Evolutionary conservation across 208 protist species (phyloP), one percentile per base, ranked within the genome.

Genomic region (Herpetomonas samuelpessoai): DNA sequence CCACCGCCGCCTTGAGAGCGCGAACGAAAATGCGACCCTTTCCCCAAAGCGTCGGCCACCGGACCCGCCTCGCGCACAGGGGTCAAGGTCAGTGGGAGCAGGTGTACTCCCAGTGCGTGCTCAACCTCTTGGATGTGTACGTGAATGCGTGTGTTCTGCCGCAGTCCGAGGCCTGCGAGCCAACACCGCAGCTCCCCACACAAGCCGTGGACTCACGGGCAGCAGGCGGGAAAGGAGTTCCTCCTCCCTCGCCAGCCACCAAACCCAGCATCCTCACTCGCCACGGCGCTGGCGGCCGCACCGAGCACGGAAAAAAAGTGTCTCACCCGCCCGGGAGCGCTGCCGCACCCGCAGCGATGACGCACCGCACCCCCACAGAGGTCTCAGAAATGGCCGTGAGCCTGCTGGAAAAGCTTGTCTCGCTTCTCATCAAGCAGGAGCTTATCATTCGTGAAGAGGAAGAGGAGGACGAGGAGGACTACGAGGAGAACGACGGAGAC

Each of bases 61-160:
- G 35, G 35, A 6, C 6, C 9, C 35, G 35, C 14, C n/a, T n/a
- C n/a, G 35, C 35, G 6, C 35, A 18, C 9, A 6, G 35, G 9
- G 35, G 6, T 14, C 35, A 41, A 14, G 35, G 35, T 7, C 44
- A 48, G 44, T 48, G 44, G 44, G 16, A 22, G 44, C 44, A 48
- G 44, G 16, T 48, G 44, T 48, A 48, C 44, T 10, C 44, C 4
- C 44, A 48, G 10, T 48, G 44, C 44, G 44, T 22, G 44, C 44
- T 48, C 16, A 19, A 22, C 18, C 44, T 48, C 19, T 9, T 48
- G 9, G 44, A 48, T 22, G 44, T 48, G 16, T 48, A 48, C 44
- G 44, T 48, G 16, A 19, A 19, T 22, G 44, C 18, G 10, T 48
- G 44, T 19, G 10, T 48, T 19, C 18, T 6, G 4, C 44, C 44